Base-by-base conservation (phyloP, 148 eudicot genomes). In the Chenopodium album region DNA sequence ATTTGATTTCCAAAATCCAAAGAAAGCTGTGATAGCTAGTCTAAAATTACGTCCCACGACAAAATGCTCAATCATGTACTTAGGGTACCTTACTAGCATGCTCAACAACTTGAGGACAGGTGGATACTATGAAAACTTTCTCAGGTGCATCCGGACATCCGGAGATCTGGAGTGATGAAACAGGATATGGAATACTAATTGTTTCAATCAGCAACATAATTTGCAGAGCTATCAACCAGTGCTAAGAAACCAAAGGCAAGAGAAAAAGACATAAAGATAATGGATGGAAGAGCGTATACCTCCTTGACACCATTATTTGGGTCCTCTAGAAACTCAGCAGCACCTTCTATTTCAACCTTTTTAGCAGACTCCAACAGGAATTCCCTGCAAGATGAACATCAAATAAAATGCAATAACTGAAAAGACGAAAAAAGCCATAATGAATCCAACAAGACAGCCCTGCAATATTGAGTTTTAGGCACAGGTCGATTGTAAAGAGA, bases 321-420 rank as follows among this genome's bases (percentile, higher is more conserved):
- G 75, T 96, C 88, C 74, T 89, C 89, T 60, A 96, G 92, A 85
- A 94, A 96, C 87, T 90, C 92, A 29, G 93, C 93, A 60, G 98
- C 98, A 78, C 95, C 99, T 89, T 89, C 95, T 34, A 96, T 83
- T 34, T 94, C 98, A 23, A 88, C 98, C 85, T 91, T 92, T 76
- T 79, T 84, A 26, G 97, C 99, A 80, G 85, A 84, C 79, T 92
- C 97, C 84, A 91, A 83, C 26, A 96, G 98, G 81, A 94, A 96
- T 76, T 87, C 87, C 91, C 99, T 94, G 92, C 76, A 85, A 59
- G 31, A 71, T 63, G 31, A 71, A 76, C 8, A 32, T 41, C 44
- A 6, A 2, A 6, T 64, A 6, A 13, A 32, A 10, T 31, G 9
- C 4, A 46, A 65, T 62, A 26, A 4, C 54, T 7, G 50, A 22